These are phyloP conservation scores for Noccaea caerulescens DNA, from an alignment of 345 rosid species.

Conservation along the genomic window DNA sequence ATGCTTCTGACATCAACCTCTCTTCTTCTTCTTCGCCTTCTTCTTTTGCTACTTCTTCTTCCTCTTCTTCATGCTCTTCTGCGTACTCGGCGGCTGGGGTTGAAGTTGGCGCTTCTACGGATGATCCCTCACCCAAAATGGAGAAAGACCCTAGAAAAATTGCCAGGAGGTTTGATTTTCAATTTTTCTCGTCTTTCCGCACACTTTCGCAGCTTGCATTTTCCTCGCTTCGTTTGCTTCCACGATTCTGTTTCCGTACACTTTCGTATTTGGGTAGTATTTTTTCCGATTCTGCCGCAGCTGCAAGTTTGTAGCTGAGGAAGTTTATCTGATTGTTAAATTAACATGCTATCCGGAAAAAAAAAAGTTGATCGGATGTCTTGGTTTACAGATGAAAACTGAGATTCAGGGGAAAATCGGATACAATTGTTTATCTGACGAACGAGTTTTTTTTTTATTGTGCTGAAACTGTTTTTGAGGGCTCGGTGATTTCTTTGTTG, in stretches of 20 bases:
- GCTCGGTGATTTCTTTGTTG: conserved; percentile 11
- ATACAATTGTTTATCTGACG: not conserved
- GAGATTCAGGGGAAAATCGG: not conserved
- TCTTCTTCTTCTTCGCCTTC: conserved; percentile 16
- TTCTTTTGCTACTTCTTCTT: not conserved
- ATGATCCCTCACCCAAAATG: conserved; percentile 27
- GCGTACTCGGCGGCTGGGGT: conserved; percentile 13
- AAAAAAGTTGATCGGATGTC: conserved; percentile 19
- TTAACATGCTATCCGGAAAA: not conserved
- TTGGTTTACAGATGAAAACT: not conserved
- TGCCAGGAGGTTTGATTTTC: conserved; percentile 45
- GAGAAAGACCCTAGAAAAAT: conserved; percentile 69
- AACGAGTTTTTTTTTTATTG: not conserved
- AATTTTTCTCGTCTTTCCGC: not conserved
- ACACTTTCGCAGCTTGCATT: not conserved
- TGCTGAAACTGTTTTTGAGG: conserved; percentile 3
- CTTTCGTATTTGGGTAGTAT: not conserved
- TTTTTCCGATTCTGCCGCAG: not conserved
- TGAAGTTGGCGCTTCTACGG: conserved; percentile 16
- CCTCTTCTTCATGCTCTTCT: conserved; percentile 24
- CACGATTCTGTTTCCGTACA: conserved; percentile 13
- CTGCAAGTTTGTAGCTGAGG: conserved; percentile 1
- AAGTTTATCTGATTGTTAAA: conserved; percentile 14
- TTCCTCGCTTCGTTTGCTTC: conserved; percentile 4
- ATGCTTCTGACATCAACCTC: conserved; percentile 27